These are phyloP conservation scores for Trichoderma aggressivum DNA, from an alignment of 2,329 filamentous ascomycete genomes.

Conservation along the genomic window DNA sequence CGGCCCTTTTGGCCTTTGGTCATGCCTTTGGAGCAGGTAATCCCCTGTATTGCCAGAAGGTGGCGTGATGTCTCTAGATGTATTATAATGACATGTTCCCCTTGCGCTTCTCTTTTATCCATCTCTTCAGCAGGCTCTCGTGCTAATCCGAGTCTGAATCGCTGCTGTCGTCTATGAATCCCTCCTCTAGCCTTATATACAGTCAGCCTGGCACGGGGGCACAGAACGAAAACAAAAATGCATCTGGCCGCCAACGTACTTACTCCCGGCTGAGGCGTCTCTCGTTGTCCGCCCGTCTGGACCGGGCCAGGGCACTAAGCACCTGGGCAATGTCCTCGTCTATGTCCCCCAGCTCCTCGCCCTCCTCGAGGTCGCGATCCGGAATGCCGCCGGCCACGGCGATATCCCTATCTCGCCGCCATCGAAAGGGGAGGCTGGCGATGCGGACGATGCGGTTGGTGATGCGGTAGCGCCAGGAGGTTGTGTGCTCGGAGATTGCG, in stretches of 20 bases:
- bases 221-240: not conserved
- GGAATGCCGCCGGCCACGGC: slow-evolving; percentile 39
- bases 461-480: slow-evolving; percentile 51
- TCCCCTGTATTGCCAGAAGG: not conserved
- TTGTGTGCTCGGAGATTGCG: slow-evolving; percentile 56
- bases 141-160: slow-evolving; percentile 37
- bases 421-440: slow-evolving; percentile 41
- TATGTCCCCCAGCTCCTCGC: slow-evolving; percentile 64
- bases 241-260: slow-evolving; percentile 25
- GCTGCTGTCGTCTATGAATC: slow-evolving; percentile 43
- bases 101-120: not conserved
- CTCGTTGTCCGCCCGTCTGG: slow-evolving; percentile 45
- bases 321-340: slow-evolving; percentile 46
- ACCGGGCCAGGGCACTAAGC: slow-evolving; percentile 34
- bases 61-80: not conserved
- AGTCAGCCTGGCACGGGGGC: not conserved
- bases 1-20: not conserved
- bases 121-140: not conserved
- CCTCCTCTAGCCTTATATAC: slow-evolving; percentile 36
- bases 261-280: slow-evolving; percentile 72
- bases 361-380: slow-evolving; percentile 58
- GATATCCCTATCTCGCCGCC: slow-evolving; percentile 45
- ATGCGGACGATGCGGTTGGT: slow-evolving; percentile 30
- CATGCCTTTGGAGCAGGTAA: not conserved
- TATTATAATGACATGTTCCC: not conserved